Base-by-base conservation (phyloP, 306 rosid genomes). In the Acacia crassicarpa region DNA sequence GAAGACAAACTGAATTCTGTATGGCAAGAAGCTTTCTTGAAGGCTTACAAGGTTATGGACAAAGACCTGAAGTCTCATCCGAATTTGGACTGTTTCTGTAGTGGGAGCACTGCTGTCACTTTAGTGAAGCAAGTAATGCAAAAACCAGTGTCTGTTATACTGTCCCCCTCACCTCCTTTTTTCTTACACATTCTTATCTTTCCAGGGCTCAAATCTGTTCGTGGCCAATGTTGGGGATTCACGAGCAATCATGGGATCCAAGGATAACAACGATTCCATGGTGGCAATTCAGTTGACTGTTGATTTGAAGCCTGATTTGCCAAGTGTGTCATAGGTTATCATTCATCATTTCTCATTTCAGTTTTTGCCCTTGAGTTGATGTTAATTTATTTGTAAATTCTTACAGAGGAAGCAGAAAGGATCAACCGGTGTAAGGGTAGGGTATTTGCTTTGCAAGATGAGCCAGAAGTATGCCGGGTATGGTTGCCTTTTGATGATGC, bases 401-500 rank as follows among this genome's bases (percentile, higher is more conserved):
- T 80, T 59, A 16, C 7, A 93, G 99, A 87, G 84, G 99, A 96
- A 87, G 97, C 97, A 2, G 99, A 96, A 84, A 93, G 99, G 83
- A 96, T 96, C 17, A 92, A 92, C 85, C 78, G 81, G 23, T 96
- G 98, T 75, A 96, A 90, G 83, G 99, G 99, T 53, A 89, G 99
- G 81, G 98, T 96, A 65, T 96, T 96, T 85, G 94, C 98, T 53
- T 68, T 96, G 90, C 94, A 92, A 86, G 99, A 96, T 90, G 99
- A 96, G 74, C 99, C 99, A 49, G 97, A 91, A 90, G 99, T 96
- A 72, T 83, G 89, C 22, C 85, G 99, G 84, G 98, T 96, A 25
- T 96, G 99, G 98, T 78, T 96, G 83, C 98, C 99, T 6, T 93
- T 85, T 71, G 98, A 96, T 76, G 92, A 96, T 87, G 98, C 99